These are phyloP conservation scores for Colletotrichum echinochloae DNA, from an alignment of 2,329 filamentous ascomycete species.

Conservation along the genomic window DNA sequence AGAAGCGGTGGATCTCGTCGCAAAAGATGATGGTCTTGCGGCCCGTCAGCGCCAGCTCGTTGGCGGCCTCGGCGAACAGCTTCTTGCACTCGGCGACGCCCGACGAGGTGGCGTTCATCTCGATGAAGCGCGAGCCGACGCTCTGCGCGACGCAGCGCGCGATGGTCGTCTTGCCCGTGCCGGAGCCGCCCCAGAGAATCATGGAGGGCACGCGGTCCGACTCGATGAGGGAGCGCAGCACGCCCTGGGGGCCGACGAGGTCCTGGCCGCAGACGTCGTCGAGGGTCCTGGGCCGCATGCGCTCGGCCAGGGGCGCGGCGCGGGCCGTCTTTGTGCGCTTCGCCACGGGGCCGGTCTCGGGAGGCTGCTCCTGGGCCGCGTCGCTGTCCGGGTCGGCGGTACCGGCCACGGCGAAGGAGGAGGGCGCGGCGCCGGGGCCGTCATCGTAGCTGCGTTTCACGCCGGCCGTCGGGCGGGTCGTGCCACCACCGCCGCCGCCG, in stretches of 20 bases:
- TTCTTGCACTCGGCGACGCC: constrained; percentile 94
- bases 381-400: constrained; percentile 29
- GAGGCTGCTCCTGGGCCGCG: neutral
- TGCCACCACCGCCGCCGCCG: constrained; percentile 41
- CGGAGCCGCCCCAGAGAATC: constrained; percentile 90
- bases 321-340: constrained; percentile 79
- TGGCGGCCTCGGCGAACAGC: constrained; percentile 85
- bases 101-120: constrained; percentile 93
- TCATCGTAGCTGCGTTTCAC: constrained; percentile 67
- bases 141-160: constrained; percentile 88
- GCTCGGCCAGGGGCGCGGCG: constrained; percentile 88
- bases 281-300: constrained; percentile 87
- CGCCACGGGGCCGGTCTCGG: constrained; percentile 52
- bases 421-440: constrained; percentile 56
- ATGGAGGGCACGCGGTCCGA: constrained; percentile 89
- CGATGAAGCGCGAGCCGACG: constrained; percentile 87
- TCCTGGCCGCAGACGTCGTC: constrained; percentile 94
- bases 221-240: constrained; percentile 88
- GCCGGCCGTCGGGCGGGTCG: constrained; percentile 49
- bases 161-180: constrained; percentile 91
- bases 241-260: constrained; percentile 85
- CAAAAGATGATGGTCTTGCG: constrained; percentile 96
- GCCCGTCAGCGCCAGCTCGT: constrained; percentile 83
- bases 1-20: constrained; percentile 95
- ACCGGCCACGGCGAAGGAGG: constrained; percentile 17